Percentiles rank a stretch among this genome's conserved stretches.
These are phyloP conservation scores for Balakata baccata DNA, from an alignment of 345 rosid genomes.

Conservation along the genomic window DNA sequence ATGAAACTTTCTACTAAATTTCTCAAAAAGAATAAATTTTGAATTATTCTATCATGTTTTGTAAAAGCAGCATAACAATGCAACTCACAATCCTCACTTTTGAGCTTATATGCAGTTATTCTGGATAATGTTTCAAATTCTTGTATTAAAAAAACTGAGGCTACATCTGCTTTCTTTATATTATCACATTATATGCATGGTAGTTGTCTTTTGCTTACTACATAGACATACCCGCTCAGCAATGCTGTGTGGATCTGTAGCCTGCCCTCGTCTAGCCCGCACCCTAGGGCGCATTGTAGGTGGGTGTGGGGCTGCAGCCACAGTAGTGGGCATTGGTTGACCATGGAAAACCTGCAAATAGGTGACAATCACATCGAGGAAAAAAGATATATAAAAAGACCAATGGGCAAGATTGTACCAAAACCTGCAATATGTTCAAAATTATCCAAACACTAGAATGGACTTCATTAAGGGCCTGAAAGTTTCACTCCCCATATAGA, in stretches of 20 bases:
- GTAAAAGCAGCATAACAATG: not conserved
- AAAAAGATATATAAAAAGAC: not conserved
- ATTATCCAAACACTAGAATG: not conserved
- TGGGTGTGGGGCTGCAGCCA: constrained; percentile 78
- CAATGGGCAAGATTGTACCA: not conserved
- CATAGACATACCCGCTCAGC: constrained; percentile 77
- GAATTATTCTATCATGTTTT: no score
- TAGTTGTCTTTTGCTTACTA: not conserved
- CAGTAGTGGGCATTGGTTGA: constrained; percentile 69
- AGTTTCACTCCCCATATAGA: not conserved
- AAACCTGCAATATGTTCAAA: not conserved
- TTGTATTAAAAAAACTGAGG: not conserved
- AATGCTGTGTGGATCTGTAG: constrained; percentile 99
- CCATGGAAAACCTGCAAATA: constrained; percentile 78
- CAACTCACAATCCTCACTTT: not conserved
- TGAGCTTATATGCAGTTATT: not conserved
- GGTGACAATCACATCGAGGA: constrained; percentile 13
- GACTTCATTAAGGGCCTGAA: not conserved
- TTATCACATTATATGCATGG: not conserved
- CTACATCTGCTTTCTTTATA: not conserved
- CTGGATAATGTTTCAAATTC: not conserved
- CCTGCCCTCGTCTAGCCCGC: constrained; percentile 98
- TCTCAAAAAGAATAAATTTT: not conserved
- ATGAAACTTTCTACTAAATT: not conserved
- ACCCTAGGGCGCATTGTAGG: constrained; percentile 95